A percentile compares a stretch with the other conserved stretches of the same genome.
phyloP scores from a whole-genome alignment of 2,329 filamentous ascomycete species.

The Talaromyces atroroseus region DNA sequence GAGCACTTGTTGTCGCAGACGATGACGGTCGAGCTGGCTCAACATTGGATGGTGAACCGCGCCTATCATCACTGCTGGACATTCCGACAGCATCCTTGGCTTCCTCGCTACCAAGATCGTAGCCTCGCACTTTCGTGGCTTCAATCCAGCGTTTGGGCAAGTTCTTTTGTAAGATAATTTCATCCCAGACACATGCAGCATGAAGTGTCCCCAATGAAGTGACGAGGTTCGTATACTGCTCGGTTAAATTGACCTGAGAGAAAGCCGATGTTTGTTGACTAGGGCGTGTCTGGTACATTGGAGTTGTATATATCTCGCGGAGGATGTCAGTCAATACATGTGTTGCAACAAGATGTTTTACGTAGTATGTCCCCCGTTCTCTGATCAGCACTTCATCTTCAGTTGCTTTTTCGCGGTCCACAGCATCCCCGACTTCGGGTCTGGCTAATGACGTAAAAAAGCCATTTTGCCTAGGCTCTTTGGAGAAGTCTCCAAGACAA shows the following conservation, averaged over 20 bases:
- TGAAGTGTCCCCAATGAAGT: slow-evolving; percentile 71
- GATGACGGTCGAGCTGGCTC: slow-evolving; percentile 20
- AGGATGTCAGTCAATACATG: slow-evolving; percentile 72
- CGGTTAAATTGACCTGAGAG: slow-evolving; percentile 72
- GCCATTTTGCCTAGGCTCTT: slow-evolving; percentile 47
- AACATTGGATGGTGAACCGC: slow-evolving; percentile 17
- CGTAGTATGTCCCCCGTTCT: slow-evolving; percentile 63
- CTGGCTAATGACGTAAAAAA: slow-evolving; percentile 66
- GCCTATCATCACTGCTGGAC: slow-evolving; percentile 18
- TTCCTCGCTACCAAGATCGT: slow-evolving; percentile 34
- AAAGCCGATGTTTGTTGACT: slow-evolving; percentile 59
- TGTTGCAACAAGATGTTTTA: slow-evolving; percentile 71
- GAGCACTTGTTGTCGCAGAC: background rate
- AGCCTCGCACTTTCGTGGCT: slow-evolving; percentile 38
- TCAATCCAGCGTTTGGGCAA: slow-evolving; percentile 60
- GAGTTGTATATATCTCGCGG: slow-evolving; percentile 64
- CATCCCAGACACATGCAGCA: slow-evolving; percentile 76
- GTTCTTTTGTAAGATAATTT: slow-evolving; percentile 66
- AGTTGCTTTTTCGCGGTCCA: slow-evolving; percentile 32
- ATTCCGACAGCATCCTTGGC: slow-evolving; percentile 33
- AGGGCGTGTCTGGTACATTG: slow-evolving; percentile 59
- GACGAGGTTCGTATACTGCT: slow-evolving; percentile 73
- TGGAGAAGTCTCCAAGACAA: slow-evolving; percentile 60
- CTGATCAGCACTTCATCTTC: slow-evolving; percentile 18
- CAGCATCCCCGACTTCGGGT: slow-evolving; percentile 17